Conservation (phyloP, 768 basidiomycete genomes). For the Boletus barrowsii region DNA sequence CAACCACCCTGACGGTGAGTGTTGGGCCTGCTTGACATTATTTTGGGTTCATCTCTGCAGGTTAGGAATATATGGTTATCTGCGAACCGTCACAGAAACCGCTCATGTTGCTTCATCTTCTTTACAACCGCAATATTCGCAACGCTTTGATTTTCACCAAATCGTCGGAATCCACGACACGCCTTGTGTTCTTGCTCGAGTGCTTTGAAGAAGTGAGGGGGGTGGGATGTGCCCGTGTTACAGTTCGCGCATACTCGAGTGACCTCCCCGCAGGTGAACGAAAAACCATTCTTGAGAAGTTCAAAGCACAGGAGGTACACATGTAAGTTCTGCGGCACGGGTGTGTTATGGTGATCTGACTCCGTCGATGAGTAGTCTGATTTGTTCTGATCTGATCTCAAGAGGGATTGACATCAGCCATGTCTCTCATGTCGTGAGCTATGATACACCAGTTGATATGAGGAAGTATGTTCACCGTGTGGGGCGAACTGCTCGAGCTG, state of each 20-base stretch:
- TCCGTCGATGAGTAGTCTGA: conserved; percentile 51
- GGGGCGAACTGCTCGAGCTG: conserved; percentile 93
- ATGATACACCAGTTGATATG: conserved; percentile 97
- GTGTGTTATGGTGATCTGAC: neutral
- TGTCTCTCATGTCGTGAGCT: conserved; percentile 90
- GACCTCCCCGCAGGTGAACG: conserved; percentile 76
- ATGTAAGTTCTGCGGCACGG: conserved; percentile 51
- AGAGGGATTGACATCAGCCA: conserved; percentile 94
- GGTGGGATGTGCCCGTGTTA: conserved; percentile 27
- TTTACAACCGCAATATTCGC: conserved; percentile 55
- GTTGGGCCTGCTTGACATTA: neutral
- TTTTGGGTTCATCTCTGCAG: conserved; percentile 2
- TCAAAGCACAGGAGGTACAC: conserved; percentile 77
- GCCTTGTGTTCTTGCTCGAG: conserved; percentile 78
- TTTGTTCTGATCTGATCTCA: conserved; percentile 96
- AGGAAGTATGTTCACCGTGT: conserved; percentile 98
- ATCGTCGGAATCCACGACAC: conserved; percentile 83
- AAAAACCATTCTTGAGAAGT: conserved; percentile 72
- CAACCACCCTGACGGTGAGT: conserved; percentile 67
- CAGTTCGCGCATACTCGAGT: conserved; percentile 79
- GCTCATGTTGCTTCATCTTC: conserved; percentile 82
- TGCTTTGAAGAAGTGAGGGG: conserved; percentile 64
- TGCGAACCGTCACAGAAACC: conserved; percentile 81
- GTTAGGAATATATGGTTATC: conserved; percentile 83
- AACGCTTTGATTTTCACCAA: conserved; percentile 96